These are phyloP conservation scores for Kluyveromyces sp. DNA, from an alignment of 1,139 yeast genomes.

Conservation along the genomic window DNA sequence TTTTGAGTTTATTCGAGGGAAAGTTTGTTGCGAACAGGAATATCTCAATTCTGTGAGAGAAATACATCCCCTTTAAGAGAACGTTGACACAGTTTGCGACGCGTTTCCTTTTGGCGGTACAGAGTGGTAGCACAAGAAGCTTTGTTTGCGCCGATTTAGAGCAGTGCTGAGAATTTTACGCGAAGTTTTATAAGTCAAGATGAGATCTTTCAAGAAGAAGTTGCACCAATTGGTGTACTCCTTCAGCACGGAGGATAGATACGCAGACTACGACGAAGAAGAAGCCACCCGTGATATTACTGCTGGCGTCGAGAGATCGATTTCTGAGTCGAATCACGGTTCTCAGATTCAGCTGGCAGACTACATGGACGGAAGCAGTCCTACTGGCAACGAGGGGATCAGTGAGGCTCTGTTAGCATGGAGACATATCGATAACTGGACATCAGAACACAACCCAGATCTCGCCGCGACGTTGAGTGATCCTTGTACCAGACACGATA, in stretches of 20 bases:
- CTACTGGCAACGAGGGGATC: constrained; percentile 43
- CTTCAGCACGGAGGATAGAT: constrained; percentile 57
- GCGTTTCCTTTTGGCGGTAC: too few relatives aligned
- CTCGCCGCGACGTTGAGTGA: constrained; percentile 50
- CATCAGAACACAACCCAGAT: constrained; percentile 48
- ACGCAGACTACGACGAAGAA: constrained; percentile 57
- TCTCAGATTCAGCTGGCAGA: constrained; percentile 14
- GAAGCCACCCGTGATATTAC: constrained; percentile 13
- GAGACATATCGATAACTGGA: constrained; percentile 64
- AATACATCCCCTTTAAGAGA: too few relatives aligned
- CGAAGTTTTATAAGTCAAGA: too few relatives aligned
- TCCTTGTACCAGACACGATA: constrained; percentile 58
- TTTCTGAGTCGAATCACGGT: constrained; percentile 2
- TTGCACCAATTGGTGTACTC: constrained; percentile 56
- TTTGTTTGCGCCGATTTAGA: too few relatives aligned
- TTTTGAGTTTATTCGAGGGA: too few relatives aligned
- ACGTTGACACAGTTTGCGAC: too few relatives aligned
- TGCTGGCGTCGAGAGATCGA: background rate
- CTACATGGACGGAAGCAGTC: constrained; percentile 13
- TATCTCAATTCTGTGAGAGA: too few relatives aligned
- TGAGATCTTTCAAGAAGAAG: constrained; percentile 35
- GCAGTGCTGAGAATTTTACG: too few relatives aligned
- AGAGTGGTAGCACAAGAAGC: too few relatives aligned
- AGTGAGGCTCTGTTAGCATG: constrained; percentile 60
- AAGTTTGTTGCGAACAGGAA: too few relatives aligned